Evolutionary conservation across 176 grass and related monocot species (phyloP).

Genomic region (Lolium multiflorum): DNA sequence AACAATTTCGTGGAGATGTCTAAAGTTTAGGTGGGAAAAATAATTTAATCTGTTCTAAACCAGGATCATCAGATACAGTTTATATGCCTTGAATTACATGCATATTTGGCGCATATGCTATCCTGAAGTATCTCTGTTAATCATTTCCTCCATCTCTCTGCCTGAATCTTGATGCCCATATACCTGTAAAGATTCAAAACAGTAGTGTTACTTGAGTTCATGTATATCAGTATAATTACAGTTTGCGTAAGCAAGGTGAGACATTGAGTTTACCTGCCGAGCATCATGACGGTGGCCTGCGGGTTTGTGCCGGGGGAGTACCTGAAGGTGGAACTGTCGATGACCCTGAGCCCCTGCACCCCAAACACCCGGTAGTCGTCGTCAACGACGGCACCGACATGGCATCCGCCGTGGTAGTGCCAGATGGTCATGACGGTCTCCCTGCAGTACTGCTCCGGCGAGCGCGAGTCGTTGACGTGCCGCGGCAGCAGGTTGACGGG

Average conservation of each 20-base stretch:
- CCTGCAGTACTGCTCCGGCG: conserved; percentile 79
- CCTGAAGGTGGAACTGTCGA: conserved; percentile 78
- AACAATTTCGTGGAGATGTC: background rate
- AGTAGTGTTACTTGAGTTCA: no score
- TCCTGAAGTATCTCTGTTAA: conserved; percentile 15
- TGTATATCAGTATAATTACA: no score
- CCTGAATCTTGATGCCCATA: conserved; percentile 77
- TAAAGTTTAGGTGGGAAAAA: background rate
- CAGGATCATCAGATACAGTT: conserved; percentile 19
- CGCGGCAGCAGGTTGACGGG: conserved; percentile 75
- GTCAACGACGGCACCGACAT: conserved; percentile 74
- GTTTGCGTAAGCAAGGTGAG: no score
- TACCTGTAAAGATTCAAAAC: no score
- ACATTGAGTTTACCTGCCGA: conserved; percentile 62
- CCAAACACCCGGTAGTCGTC: conserved; percentile 76
- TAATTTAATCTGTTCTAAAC: conserved; percentile 38
- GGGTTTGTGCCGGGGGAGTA: conserved; percentile 86
- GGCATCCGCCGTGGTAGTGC: conserved; percentile 92
- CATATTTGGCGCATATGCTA: background rate
- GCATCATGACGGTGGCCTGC: conserved; percentile 96
- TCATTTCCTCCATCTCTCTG: conserved; percentile 62
- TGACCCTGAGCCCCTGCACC: conserved; percentile 58
- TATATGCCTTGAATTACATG: background rate
- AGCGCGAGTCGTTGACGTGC: conserved; percentile 63
- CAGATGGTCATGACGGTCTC: conserved; percentile 85